Evolutionary conservation across 768 basidiomycete genomes (phyloP), one percentile per base, ranked within the genome.

Genomic region (Myochromella boudieri): DNA sequence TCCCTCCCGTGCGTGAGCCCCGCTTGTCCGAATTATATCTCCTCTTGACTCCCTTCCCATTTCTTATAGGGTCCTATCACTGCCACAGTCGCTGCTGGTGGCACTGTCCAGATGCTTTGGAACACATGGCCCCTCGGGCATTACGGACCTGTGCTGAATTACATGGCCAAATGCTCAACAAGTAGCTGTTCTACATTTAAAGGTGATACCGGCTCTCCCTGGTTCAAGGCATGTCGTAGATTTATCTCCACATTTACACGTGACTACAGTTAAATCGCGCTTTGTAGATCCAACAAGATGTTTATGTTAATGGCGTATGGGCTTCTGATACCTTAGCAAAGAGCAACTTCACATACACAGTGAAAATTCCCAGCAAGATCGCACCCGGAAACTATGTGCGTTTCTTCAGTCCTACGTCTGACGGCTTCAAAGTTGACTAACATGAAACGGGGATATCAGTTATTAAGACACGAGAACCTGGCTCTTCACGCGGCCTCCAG

Each of bases 191-290:
- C 65, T 9, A 59, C 58, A 17, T 68, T 49, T 47, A 69, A 68
- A 49, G 69, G 59, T 15, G 67, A 71, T 41, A 57, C 58, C 11
- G 69, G 68, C 2, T 59, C 67, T 5, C 67, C 68, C 14, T 71
- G 68, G 69, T 68, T 71, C 56, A 71, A 70, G 67, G 67, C 64
- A 53, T 32, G 49, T n/a, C n/a, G n/a, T n/a, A n/a, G n/a, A n/a
- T n/a, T n/a, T n/a, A n/a, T n/a, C n/a, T n/a, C n/a, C n/a, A n/a
- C n/a, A n/a, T n/a, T n/a, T 40, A 20, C n/a, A 17, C 32, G 14
- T 20, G 15, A 28, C 26, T 2, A 25, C 42, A 1, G 25, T 12
- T 29, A 6, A 0, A 20, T 6, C 6, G 33, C 14, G 18, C 5
- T 6, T 3, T 5, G 10, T 17, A 70, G 69, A 66, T 68, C 37